A percentile compares a stretch with the other conserved stretches of the same genome.
phyloP scores from a whole-genome alignment of 768 basidiomycete species.

The Tricholoma furcatifolium region DNA sequence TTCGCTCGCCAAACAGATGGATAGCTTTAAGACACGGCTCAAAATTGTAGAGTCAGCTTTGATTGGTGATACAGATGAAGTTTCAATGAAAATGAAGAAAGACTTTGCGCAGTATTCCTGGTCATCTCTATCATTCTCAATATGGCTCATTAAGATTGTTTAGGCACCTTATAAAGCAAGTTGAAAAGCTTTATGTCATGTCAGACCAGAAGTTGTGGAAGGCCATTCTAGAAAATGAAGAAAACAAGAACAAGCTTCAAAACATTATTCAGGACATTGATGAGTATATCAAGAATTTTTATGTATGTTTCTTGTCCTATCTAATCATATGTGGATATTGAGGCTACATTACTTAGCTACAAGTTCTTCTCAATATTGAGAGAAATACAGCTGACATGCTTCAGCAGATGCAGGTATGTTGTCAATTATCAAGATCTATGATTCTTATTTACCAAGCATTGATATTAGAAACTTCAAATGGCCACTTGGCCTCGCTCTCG shows the following conservation, averaged over 20 bases:
- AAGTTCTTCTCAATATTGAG: neutral
- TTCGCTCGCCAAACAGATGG: neutral
- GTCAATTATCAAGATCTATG: neutral
- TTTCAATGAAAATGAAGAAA: neutral
- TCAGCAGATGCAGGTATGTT: neutral
- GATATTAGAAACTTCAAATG: neutral
- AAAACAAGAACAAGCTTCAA: slow-evolving; percentile 8
- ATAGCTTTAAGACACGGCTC: neutral
- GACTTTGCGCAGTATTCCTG: neutral
- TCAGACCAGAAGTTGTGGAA: neutral
- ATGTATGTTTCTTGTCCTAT: slow-evolving; percentile 6
- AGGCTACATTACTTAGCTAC: neutral
- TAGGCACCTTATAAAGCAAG: neutral
- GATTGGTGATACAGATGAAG: neutral
- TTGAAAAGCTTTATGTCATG: neutral
- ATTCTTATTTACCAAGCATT: neutral
- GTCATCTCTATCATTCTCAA: neutral
- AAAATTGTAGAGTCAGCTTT: neutral
- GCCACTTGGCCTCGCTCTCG: too few species aligned
- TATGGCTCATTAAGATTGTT: neutral
- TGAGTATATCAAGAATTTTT: slow-evolving; percentile 12
- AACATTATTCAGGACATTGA: neutral
- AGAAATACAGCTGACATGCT: neutral
- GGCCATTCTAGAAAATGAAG: slow-evolving; percentile 11
- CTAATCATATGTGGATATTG: neutral